phyloP scores from a whole-genome alignment of 192 early-diverging fungal species.

The Coemansia sp. region DNA sequence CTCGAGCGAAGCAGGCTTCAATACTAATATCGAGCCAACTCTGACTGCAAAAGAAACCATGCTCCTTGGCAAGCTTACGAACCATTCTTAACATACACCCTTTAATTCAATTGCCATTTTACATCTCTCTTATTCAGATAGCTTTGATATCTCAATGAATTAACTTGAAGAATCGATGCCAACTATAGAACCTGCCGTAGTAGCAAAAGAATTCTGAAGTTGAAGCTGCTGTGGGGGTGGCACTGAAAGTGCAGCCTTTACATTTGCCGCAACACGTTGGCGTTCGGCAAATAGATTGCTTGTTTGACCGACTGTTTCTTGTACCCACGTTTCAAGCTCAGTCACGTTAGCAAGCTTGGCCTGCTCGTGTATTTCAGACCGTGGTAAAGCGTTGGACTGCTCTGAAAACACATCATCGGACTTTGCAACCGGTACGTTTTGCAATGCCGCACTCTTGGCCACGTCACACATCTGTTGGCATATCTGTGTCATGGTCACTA shows the following conservation, averaged over 20 bases:
- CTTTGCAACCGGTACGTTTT: constrained; percentile 27
- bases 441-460: constrained; percentile 15
- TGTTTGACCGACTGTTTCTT: constrained; percentile 26
- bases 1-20: constrained; percentile 15
- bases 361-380: constrained; percentile 7
- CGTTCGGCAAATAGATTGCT: constrained; percentile 40
- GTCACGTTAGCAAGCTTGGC: neutral
- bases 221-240: constrained; percentile 23
- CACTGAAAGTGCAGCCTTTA: constrained; percentile 39
- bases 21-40: constrained; percentile 21
- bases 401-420: constrained; percentile 13
- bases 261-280: constrained; percentile 38
- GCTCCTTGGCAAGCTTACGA: constrained; percentile 18
- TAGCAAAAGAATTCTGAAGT: constrained; percentile 2
- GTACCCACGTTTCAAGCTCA: constrained; percentile 30
- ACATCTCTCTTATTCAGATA: no score
- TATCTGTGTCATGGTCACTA: constrained; percentile 41
- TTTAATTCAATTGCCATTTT: no score
- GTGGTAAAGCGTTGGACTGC: constrained; percentile 9
- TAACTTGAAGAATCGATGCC: neutral
- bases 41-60: constrained; percentile 25
- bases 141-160: neutral
- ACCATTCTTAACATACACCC: neutral
- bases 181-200: neutral
- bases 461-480: constrained; percentile 44